phyloP scores from a whole-genome alignment of 2,329 filamentous ascomycete genomes.

The Sporothrix pallida region DNA sequence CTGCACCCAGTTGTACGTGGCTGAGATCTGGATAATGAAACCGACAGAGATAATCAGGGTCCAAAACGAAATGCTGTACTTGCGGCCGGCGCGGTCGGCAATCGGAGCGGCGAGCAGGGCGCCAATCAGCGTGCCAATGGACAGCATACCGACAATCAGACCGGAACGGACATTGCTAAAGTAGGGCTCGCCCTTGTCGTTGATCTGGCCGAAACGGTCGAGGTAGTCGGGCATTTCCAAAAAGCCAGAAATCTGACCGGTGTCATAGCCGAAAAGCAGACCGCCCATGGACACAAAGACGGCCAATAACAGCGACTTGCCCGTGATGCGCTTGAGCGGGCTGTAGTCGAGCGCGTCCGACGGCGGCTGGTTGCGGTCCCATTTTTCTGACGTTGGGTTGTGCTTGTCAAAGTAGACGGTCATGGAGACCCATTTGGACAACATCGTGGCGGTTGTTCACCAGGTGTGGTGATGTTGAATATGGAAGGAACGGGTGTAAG shows the following conservation, averaged over 20 bases:
- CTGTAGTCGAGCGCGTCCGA: conserved; percentile 36
- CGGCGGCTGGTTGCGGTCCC: conserved; percentile 28
- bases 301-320: conserved; percentile 33
- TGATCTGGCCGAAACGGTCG: conserved; percentile 58
- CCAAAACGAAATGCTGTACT: conserved; percentile 59
- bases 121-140: conserved; percentile 61
- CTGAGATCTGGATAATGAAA: conserved; percentile 69
- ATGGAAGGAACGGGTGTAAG: not conserved
- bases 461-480: not conserved
- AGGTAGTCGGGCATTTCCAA: conserved; percentile 60
- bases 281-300: conserved; percentile 38
- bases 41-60: conserved; percentile 66
- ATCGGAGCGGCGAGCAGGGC: conserved; percentile 60
- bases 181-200: conserved; percentile 48
- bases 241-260: conserved; percentile 62
- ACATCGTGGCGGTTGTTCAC: not conserved
- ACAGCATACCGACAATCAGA: conserved; percentile 62
- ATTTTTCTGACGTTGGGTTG: conserved; percentile 32
- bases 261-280: conserved; percentile 59
- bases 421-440: conserved; percentile 24
- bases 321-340: conserved; percentile 33
- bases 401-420: conserved; percentile 35
- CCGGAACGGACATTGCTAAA: conserved; percentile 54
- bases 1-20: conserved; percentile 65
- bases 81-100: conserved; percentile 63